A percentile compares a stretch with the other conserved stretches of the same genome.
Evolutionary conservation across 805 yeast species (phyloP).

Genomic region (Kuraishia hungarica): DNA sequence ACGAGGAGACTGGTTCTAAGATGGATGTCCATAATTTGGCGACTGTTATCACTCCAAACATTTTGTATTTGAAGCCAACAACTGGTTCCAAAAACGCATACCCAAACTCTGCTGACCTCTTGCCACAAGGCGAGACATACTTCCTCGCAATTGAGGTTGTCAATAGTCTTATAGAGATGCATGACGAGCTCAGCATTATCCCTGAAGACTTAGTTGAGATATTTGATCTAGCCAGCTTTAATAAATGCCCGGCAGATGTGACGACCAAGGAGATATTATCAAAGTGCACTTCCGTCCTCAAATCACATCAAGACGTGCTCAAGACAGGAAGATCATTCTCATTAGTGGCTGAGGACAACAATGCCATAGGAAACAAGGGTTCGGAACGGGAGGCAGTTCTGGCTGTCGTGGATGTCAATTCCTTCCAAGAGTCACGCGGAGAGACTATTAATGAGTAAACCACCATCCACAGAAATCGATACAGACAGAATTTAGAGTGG

Average conservation of each 20-base stretch:
- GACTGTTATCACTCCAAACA: conserved; percentile 91
- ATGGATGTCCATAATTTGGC: conserved; percentile 96
- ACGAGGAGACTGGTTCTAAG: conserved; percentile 78
- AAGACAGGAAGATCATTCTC: background rate
- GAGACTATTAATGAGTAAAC: background rate
- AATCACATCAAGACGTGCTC: background rate
- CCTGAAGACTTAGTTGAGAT: conserved; percentile 57
- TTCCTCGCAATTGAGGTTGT: conserved; percentile 89
- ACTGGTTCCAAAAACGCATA: background rate
- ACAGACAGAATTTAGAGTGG: background rate
- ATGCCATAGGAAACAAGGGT: background rate
- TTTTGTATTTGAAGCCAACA: conserved; percentile 50
- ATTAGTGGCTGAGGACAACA: background rate
- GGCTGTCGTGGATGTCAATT: background rate
- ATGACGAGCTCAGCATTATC: conserved; percentile 69
- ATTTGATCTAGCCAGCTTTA: conserved; percentile 36
- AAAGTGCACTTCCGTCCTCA: conserved; percentile 5
- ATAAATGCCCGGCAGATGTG: conserved; percentile 13
- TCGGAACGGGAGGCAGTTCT: background rate
- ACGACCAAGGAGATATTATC: conserved; percentile 30
- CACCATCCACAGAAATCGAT: background rate
- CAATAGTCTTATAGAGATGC: conserved; percentile 70
- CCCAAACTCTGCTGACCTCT: conserved; percentile 9
- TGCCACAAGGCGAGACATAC: conserved; percentile 54
- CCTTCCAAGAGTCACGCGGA: background rate